Conservation (phyloP, 148 eudicot genomes). For the Nyssa sinensis region DNA sequence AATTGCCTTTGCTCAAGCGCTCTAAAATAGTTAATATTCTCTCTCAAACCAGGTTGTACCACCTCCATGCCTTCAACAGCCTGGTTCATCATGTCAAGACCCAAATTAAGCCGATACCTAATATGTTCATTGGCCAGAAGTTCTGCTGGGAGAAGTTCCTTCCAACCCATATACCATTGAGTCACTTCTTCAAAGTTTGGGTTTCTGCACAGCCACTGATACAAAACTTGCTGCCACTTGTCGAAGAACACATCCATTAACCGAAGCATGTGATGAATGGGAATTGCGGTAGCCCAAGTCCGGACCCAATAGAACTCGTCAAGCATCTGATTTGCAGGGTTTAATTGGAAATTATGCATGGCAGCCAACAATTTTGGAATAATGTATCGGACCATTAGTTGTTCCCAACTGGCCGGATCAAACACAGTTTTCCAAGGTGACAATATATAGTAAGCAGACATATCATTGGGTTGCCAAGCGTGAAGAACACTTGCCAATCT, state of each 20-base stretch:
- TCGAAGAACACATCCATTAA: constrained; percentile 76
- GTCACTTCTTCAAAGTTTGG: constrained; percentile 74
- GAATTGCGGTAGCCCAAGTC: constrained; percentile 70
- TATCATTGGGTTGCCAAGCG: constrained; percentile 88
- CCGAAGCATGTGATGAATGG: constrained; percentile 66
- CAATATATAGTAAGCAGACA: constrained; percentile 59
- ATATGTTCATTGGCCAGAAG: constrained; percentile 52
- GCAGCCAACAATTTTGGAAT: constrained; percentile 60
- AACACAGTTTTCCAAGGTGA: constrained; percentile 87
- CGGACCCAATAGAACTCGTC: constrained; percentile 64
- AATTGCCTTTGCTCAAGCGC: constrained; percentile 49
- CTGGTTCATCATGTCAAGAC: constrained; percentile 64
- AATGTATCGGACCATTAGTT: constrained; percentile 68
- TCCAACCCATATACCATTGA: constrained; percentile 61
- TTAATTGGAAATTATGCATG: constrained; percentile 72
- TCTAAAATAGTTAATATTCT: constrained; percentile 45
- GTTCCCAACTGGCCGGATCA: constrained; percentile 83
- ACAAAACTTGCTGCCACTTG: constrained; percentile 77
- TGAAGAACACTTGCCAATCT: constrained; percentile 67
- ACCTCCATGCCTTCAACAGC: constrained; percentile 62
- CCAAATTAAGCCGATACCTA: constrained; percentile 34
- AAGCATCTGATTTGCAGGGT: constrained; percentile 73
- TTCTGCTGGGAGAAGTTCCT: constrained; percentile 44
- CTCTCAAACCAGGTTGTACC: constrained; percentile 55
- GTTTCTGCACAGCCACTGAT: constrained; percentile 62